phyloP scores from a whole-genome alignment of 2,329 filamentous ascomycete species.

The Xylaria multiplex region DNA sequence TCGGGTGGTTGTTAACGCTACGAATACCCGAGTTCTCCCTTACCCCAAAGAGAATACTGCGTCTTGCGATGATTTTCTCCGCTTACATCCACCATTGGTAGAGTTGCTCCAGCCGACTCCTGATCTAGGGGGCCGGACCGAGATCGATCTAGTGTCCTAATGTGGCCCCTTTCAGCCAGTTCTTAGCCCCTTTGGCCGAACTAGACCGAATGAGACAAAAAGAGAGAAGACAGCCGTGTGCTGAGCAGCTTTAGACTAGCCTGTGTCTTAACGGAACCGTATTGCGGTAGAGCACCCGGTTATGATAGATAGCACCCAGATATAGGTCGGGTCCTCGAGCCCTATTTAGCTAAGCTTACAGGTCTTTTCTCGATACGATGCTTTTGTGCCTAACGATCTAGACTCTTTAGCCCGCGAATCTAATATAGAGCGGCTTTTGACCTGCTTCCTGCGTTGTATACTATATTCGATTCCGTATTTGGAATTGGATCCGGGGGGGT shows the following conservation, averaged over 20 bases:
- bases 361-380: neutral
- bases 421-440: neutral
- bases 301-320: conserved; percentile 1
- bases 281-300: neutral
- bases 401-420: neutral
- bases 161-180: conserved; percentile 1
- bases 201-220: no score
- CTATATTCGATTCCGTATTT: neutral
- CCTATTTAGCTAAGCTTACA: neutral
- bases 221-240: neutral
- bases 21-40: neutral
- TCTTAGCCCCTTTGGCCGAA: neutral
- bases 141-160: neutral
- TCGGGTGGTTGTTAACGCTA: neutral
- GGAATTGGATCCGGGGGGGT: no score
- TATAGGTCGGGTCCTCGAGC: neutral
- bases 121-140: neutral
- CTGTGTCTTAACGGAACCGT: neutral
- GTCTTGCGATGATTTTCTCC: neutral
- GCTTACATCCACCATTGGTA: neutral
- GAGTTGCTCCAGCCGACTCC: neutral
- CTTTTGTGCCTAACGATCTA: neutral
- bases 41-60: neutral
- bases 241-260: neutral
- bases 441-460: neutral